Conservation (phyloP, 768 basidiomycete species). For the Serpula lacrymans region DNA sequence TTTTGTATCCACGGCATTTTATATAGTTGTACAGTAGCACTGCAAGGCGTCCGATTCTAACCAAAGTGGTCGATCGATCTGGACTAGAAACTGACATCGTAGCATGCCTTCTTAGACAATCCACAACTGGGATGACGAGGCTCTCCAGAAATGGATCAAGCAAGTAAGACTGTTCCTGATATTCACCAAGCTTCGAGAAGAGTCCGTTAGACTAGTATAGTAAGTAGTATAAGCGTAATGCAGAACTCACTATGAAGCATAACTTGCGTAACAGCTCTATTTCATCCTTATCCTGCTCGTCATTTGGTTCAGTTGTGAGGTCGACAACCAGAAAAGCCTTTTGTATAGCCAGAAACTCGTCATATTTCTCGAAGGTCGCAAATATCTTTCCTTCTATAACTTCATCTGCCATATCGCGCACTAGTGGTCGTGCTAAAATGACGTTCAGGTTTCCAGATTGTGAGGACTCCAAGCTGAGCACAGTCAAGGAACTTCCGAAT, state of each 20-base stretch:
- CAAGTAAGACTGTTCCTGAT: slow-evolving; percentile 91
- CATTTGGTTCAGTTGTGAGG: slow-evolving; percentile 38
- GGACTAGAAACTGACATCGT: slow-evolving; percentile 33
- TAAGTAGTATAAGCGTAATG: slow-evolving; percentile 1
- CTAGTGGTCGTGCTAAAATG: neutral
- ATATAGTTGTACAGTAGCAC: slow-evolving; percentile 73
- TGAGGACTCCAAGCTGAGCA: no score
- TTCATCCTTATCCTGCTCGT: slow-evolving; percentile 45
- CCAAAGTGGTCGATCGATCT: slow-evolving; percentile 22
- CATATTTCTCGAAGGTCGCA: slow-evolving; percentile 57
- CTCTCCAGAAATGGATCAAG: slow-evolving; percentile 85
- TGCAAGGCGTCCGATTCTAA: slow-evolving; percentile 51
- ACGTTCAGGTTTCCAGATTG: no score
- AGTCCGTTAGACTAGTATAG: slow-evolving; percentile 1
- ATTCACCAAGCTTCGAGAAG: slow-evolving; percentile 66
- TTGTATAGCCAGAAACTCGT: slow-evolving; percentile 57
- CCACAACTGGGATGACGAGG: slow-evolving; percentile 74
- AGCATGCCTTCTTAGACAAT: slow-evolving; percentile 55
- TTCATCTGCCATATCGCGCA: slow-evolving; percentile 35
- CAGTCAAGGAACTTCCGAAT: no score
- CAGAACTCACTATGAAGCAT: slow-evolving; percentile 46
- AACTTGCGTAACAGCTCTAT: slow-evolving; percentile 39
- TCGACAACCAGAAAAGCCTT: slow-evolving; percentile 46
- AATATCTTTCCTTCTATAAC: slow-evolving; percentile 43
- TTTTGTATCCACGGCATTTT: slow-evolving; percentile 89